A percentile compares a stretch with the other conserved stretches of the same genome.
phyloP scores from a whole-genome alignment of 169 alveolate genomes.

The Eimeria necatrix region DNA sequence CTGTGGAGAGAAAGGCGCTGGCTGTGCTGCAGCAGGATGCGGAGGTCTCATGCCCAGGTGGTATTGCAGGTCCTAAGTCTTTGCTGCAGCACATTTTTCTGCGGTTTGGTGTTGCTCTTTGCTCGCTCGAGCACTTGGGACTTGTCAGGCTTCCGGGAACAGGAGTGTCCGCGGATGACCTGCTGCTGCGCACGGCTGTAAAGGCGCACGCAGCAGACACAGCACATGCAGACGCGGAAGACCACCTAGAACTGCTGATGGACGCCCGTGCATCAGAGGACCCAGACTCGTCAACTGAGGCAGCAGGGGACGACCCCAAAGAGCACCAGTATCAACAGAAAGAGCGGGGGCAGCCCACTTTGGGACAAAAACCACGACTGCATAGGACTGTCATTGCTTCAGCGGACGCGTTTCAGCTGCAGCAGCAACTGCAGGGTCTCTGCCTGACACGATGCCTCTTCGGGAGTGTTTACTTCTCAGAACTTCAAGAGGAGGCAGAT shows the following conservation, averaged over 20 bases:
- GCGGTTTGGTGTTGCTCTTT: conserved; percentile 29
- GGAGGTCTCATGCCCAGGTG: neutral
- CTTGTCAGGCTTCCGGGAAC: conserved; percentile 55
- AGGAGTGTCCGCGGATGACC: conserved; percentile 36
- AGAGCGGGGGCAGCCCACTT: neutral
- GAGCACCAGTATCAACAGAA: neutral
- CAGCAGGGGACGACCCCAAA: neutral
- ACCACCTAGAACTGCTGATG: neutral
- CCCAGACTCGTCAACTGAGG: neutral
- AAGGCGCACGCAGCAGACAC: neutral
- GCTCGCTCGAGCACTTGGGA: conserved; percentile 58
- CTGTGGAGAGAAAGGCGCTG: conserved; percentile 43
- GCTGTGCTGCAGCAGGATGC: conserved; percentile 36
- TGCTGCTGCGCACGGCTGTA: conserved; percentile 54
- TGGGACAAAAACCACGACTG: neutral
- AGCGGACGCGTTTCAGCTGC: conserved; percentile 57
- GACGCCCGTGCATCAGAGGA: no score
- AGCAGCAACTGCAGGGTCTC: conserved; percentile 63
- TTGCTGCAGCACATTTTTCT: conserved; percentile 62
- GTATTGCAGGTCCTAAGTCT: neutral
- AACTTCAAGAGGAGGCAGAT: neutral
- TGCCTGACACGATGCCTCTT: conserved; percentile 62
- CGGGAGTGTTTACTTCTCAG: conserved; percentile 52
- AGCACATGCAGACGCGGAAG: neutral
- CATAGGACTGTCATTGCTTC: neutral